Evolutionary conservation across 345 rosid species (phyloP), one percentile per base, ranked within the genome.

Genomic region (Anastatica hierochuntica): DNA sequence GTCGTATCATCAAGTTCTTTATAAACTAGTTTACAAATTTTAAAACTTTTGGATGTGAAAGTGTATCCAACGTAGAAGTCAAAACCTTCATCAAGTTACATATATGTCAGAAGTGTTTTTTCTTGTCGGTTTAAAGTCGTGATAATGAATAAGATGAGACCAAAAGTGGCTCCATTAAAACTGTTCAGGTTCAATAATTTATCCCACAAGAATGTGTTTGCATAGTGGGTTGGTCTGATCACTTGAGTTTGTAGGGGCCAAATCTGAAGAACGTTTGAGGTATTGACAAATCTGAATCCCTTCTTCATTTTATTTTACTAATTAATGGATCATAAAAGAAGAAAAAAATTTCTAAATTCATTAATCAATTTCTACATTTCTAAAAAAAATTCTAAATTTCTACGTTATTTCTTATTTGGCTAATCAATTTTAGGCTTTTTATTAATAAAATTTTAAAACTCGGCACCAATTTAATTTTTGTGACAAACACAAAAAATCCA

Each of bases 171-270:
- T 36, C 30, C 21, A 30, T 3, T n/a, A n/a, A n/a, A 5, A 40
- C 14, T 49, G 35, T 15, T 15, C 14, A 10, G 62, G 37, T 39
- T 56, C 63, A 56, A 64, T 64, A 56, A 56, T 56, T 17, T 42
- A 0, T 11, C 50, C 63, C 60, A 49, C 33, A 42, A 49, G 16
- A 49, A 56, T 10, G 43, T 49, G 27, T 64, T 42, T 40, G 11
- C 18, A 64, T 57, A 57, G 47, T 65, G 63, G 39, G 33, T 26
- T 57, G 23, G 55, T 39, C 56, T 46, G 41, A 49, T 63, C 30
- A 37, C 51, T 49, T 57, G 31, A 43, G 14, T 53, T 26, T 56
- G 63, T 56, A 49, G 63, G 69, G 63, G 69, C 43, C 63, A 49
- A 49, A 24, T 49, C 12, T 26, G 16, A 40, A 48, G 38, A 56